Percentiles rank a stretch among this genome's conserved stretches.
Conservation (phyloP, 208 protist species). For the Crithidia expoeki region DNA sequence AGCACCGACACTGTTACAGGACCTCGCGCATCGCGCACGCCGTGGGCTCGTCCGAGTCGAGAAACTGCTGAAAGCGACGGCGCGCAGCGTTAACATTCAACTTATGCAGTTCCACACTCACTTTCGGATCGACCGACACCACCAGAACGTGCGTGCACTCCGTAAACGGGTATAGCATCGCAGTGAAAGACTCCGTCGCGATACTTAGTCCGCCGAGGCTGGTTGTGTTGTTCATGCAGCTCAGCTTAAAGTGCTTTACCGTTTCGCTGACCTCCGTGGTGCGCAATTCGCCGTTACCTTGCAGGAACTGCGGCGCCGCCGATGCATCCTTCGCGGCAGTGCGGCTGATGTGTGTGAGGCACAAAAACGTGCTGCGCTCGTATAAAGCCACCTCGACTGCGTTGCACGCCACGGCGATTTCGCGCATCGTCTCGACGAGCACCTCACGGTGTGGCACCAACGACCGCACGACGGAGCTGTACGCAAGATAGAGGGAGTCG, state of each 20-base stretch:
- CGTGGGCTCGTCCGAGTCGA: conserved; percentile 66
- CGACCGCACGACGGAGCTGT: conserved; percentile 95
- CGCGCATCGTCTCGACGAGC: conserved; percentile 91
- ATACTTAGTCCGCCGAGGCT: conserved; percentile 81
- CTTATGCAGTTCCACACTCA: conserved; percentile 81
- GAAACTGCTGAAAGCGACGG: conserved; percentile 66
- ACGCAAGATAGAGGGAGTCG: conserved; percentile 97
- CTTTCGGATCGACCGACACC: conserved; percentile 69
- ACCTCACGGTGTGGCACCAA: conserved; percentile 96
- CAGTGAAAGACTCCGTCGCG: conserved; percentile 72
- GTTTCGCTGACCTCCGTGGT: conserved; percentile 90
- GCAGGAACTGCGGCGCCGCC: conserved; percentile 12
- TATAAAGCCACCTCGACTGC: conserved; percentile 98
- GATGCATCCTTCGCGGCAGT: conserved; percentile 26
- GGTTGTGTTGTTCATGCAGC: conserved; percentile 91
- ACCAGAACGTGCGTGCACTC: conserved; percentile 88
- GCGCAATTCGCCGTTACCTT: conserved; percentile 54
- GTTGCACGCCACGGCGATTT: conserved; percentile 94
- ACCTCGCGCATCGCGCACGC: conserved; percentile 85
- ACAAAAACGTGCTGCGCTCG: conserved; percentile 98
- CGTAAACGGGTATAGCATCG: conserved; percentile 84
- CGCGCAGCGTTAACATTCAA: conserved; percentile 76
- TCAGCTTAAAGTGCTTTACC: conserved; percentile 92
- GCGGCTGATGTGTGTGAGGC: conserved; percentile 93
- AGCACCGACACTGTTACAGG: too few relatives aligned